A percentile compares a stretch with the other conserved stretches of the same genome.
phyloP scores from a whole-genome alignment of 208 protist species.

The Phytomonas francai region DNA sequence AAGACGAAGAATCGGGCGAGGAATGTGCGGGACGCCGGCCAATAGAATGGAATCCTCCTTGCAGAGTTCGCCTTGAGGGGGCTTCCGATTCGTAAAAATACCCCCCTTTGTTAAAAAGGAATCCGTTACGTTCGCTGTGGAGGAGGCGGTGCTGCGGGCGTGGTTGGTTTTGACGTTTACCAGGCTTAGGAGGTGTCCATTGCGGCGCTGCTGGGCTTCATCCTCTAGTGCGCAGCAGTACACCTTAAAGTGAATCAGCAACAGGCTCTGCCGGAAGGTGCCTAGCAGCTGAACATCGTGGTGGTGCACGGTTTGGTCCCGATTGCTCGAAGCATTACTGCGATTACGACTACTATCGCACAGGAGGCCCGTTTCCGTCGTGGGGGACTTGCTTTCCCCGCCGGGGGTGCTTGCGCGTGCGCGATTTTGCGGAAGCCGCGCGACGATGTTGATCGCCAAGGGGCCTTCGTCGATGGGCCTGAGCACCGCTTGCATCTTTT shows the following conservation, averaged over 20 bases:
- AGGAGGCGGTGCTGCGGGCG: neutral
- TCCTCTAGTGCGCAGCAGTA: constrained; percentile 71
- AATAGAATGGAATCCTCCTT: constrained; percentile 6
- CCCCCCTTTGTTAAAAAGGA: constrained; percentile 3
- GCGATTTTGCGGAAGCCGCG: constrained; percentile 5
- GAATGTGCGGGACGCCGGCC: constrained; percentile 35
- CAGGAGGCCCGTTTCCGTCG: neutral
- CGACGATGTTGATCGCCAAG: constrained; percentile 41
- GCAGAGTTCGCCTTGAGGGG: neutral
- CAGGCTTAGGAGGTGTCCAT: neutral
- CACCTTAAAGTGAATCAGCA: constrained; percentile 77
- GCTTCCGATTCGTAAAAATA: neutral
- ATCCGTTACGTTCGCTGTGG: neutral
- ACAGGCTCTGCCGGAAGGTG: constrained; percentile 66
- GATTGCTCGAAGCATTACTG: neutral
- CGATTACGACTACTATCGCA: neutral
- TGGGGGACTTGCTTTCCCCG: neutral
- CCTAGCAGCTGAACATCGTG: constrained; percentile 24
- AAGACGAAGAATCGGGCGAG: constrained; percentile 43
- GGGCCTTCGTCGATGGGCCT: constrained; percentile 24
- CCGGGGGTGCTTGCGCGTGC: neutral
- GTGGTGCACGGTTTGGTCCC: too few relatives aligned
- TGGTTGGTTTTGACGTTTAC: neutral
- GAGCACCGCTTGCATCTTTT: neutral
- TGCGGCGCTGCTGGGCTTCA: constrained; percentile 27